Percentiles rank a stretch among this genome's conserved stretches.
phyloP scores from a whole-genome alignment of 495 filamentous ascomycete species.

The Daldinia decipiens region DNA sequence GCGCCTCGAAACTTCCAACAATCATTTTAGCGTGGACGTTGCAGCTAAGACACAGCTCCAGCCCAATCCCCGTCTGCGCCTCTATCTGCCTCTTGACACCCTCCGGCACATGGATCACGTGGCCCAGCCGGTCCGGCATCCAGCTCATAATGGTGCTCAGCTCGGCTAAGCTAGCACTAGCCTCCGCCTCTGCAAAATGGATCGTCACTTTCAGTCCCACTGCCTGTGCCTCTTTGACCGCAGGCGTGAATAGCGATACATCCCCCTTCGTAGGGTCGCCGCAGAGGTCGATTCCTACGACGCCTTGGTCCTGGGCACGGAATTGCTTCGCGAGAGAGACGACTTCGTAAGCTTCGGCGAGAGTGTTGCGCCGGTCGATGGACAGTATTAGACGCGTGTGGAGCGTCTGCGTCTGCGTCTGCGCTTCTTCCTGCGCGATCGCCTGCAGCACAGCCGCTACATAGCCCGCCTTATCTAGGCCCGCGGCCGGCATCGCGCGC shows the following conservation, averaged over 20 bases:
- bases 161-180: conserved; percentile 65
- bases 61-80: conserved; percentile 59
- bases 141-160: conserved; percentile 70
- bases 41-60: conserved; percentile 84
- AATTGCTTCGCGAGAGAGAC: conserved; percentile 71
- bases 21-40: conserved; percentile 83
- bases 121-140: conserved; percentile 76
- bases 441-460: conserved; percentile 69
- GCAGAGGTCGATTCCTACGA: conserved; percentile 84
- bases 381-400: conserved; percentile 72
- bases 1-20: conserved; percentile 69
- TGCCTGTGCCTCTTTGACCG: conserved; percentile 65
- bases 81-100: conserved; percentile 65
- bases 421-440: conserved; percentile 60
- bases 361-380: conserved; percentile 72
- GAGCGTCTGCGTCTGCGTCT: conserved; percentile 34
- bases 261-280: conserved; percentile 76
- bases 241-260: conserved; percentile 63
- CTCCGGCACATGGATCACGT: conserved; percentile 79
- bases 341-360: conserved; percentile 65
- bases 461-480: conserved; percentile 70
- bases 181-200: conserved; percentile 78
- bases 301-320: conserved; percentile 61
- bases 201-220: conserved; percentile 70
- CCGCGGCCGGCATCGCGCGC: conserved; percentile 62